Percentiles rank a stretch among this genome's conserved stretches.
Evolutionary conservation across 1,284 basidiomycete genomes (phyloP).

Genomic region (Hemileia vastatrix): DNA sequence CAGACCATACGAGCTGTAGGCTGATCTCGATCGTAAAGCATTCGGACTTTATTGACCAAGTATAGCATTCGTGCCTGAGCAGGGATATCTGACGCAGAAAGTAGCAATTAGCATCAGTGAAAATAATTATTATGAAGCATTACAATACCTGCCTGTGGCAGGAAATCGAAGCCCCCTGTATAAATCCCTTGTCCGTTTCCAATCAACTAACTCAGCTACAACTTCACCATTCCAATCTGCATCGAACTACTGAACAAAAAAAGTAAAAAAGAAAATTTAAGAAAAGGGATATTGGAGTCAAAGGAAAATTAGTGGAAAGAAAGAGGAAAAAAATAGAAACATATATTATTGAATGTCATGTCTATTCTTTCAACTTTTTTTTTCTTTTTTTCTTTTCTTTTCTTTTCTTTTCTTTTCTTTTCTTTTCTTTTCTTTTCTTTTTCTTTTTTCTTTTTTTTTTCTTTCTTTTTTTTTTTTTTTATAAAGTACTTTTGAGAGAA

Average conservation of each 20-base stretch:
- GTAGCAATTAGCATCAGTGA: not conserved
- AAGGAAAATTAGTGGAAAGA: not conserved
- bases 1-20: constrained; percentile 68
- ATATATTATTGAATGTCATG: too few relatives aligned
- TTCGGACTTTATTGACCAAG: constrained; percentile 62
- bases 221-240: constrained; percentile 55
- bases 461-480: too few relatives aligned
- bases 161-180: constrained; percentile 66
- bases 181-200: constrained; percentile 66
- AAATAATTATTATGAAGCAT: not conserved
- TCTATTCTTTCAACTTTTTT: too few relatives aligned
- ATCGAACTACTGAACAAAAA: constrained; percentile 42
- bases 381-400: too few relatives aligned
- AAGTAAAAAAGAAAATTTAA: too few relatives aligned
- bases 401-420: too few relatives aligned
- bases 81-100: constrained; percentile 49
- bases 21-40: constrained; percentile 69
- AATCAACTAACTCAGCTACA: constrained; percentile 73
- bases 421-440: too few relatives aligned
- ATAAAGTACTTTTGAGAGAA: not conserved
- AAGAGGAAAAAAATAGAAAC: not conserved
- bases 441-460: too few relatives aligned
- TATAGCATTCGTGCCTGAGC: constrained; percentile 54
- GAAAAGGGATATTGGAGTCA: too few relatives aligned
- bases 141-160: constrained; percentile 33